These are phyloP conservation scores for Penicillium sp. DNA, from an alignment of 2,329 filamentous ascomycete species.

Conservation along the genomic window DNA sequence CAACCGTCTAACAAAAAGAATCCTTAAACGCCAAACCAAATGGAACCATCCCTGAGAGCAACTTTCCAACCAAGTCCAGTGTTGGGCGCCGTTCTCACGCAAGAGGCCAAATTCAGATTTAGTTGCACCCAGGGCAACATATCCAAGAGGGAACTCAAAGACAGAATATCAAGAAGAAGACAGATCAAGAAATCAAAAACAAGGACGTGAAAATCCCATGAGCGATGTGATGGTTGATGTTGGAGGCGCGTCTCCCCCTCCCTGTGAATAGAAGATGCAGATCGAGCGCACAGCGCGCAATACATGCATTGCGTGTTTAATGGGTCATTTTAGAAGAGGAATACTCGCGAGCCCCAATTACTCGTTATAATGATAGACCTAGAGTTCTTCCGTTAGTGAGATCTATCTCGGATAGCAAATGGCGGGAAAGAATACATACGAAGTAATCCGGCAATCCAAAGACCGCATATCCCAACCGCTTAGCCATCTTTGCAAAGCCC, in stretches of 20 bases:
- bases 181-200: slow-evolving; percentile 2
- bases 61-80: background rate
- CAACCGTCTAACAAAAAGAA: background rate
- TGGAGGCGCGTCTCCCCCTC: background rate
- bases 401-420: too few species aligned
- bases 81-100: background rate
- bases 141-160: background rate
- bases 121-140: background rate
- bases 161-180: too few species aligned
- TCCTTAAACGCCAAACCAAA: slow-evolving; percentile 3
- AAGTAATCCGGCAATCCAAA: slow-evolving; percentile 96
- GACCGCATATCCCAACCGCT: slow-evolving; percentile 80
- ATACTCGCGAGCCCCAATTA: slow-evolving; percentile 49
- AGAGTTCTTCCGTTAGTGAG: slow-evolving; percentile 19
- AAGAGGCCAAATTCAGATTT: background rate
- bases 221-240: slow-evolving; percentile 3
- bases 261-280: slow-evolving; percentile 6
- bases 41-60: background rate
- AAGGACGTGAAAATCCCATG: slow-evolving; percentile 1
- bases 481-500: slow-evolving; percentile 97
- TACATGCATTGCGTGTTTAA: slow-evolving; percentile 10
- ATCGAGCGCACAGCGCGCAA: slow-evolving; percentile 24
- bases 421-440: slow-evolving; percentile 64
- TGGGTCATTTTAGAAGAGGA: background rate
- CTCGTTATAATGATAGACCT: slow-evolving; percentile 93